A percentile compares a stretch with the other conserved stretches of the same genome.
Conservation (phyloP, 2,329 filamentous ascomycete species). For the Alternaria sp. region DNA sequence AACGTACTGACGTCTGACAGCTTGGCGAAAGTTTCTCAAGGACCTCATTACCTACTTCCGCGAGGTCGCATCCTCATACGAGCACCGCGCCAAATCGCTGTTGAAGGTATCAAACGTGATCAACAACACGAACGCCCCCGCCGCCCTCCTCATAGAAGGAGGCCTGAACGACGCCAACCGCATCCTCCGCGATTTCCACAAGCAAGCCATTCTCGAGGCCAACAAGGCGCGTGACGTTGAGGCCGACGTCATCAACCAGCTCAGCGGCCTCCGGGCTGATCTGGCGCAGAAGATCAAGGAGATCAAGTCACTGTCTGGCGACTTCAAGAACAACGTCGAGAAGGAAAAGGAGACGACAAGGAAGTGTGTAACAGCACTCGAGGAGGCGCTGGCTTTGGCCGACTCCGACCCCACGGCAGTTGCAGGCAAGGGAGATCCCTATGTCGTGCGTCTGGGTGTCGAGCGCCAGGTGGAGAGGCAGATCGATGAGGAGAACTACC, state of each 20-base stretch:
- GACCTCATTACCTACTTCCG: conserved; percentile 93
- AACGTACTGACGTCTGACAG: conserved; percentile 56
- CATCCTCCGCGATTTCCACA: conserved; percentile 82
- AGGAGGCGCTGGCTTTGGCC: conserved; percentile 79
- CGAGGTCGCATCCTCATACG: conserved; percentile 89
- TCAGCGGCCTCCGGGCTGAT: conserved; percentile 85
- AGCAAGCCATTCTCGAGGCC: conserved; percentile 76
- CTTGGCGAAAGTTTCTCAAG: conserved; percentile 94
- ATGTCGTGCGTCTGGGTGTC: conserved; percentile 81
- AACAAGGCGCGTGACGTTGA: conserved; percentile 92
- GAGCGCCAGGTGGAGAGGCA: conserved; percentile 92
- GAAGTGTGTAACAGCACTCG: conserved; percentile 78
- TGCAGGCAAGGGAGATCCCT: conserved; percentile 89
- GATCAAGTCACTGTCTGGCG: conserved; percentile 89
- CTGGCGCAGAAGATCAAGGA: conserved; percentile 97
- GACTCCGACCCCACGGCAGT: conserved; percentile 78
- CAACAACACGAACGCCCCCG: conserved; percentile 77
- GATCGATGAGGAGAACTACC: conserved; percentile 95
- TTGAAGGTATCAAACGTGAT: conserved; percentile 83
- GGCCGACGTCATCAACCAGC: conserved; percentile 84
- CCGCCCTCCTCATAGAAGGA: conserved; percentile 77
- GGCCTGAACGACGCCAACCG: conserved; percentile 88
- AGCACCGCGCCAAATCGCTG: conserved; percentile 80
- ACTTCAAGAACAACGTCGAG: conserved; percentile 96
- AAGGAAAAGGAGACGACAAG: conserved; percentile 90